Conservation (phyloP, 768 basidiomycete species). For the Auricularia sp. region DNA sequence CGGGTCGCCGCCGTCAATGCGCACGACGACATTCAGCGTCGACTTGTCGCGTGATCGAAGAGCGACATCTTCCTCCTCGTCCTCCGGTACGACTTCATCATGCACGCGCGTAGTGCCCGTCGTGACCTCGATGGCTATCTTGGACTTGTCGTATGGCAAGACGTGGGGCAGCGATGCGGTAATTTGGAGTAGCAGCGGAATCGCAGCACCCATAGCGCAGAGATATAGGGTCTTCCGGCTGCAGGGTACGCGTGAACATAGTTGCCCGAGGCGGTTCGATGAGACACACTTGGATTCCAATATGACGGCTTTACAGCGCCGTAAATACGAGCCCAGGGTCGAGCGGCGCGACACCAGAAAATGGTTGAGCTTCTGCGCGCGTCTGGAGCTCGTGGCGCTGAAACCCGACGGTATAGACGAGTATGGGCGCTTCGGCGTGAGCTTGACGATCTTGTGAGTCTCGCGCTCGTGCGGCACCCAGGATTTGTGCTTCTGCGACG, state of each 20-base stretch:
- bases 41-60: constrained; percentile 61
- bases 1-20: constrained; percentile 47
- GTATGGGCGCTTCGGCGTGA: constrained; percentile 64
- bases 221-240: constrained; percentile 69
- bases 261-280: not conserved
- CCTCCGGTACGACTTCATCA: constrained; percentile 70
- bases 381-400: constrained; percentile 71
- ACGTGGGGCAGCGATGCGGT: constrained; percentile 60
- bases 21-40: constrained; percentile 46
- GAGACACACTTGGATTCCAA: constrained; percentile 56
- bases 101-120: constrained; percentile 66
- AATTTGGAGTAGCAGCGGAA: constrained; percentile 67
- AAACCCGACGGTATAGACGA: constrained; percentile 66
- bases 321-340: constrained; percentile 58
- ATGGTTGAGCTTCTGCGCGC: constrained; percentile 64
- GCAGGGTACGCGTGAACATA: not conserved
- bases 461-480: not conserved
- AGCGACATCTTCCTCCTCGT: constrained; percentile 57
- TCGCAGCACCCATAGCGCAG: constrained; percentile 82
- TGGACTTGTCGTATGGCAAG: constrained; percentile 53
- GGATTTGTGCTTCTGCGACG: not conserved
- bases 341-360: constrained; percentile 76
- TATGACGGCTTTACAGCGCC: constrained; percentile 64
- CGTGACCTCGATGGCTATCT: constrained; percentile 49
- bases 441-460: constrained; percentile 42